Evolutionary conservation across 2,329 filamentous ascomycete species (phyloP).

Genomic region (Fusarium sp.): DNA sequence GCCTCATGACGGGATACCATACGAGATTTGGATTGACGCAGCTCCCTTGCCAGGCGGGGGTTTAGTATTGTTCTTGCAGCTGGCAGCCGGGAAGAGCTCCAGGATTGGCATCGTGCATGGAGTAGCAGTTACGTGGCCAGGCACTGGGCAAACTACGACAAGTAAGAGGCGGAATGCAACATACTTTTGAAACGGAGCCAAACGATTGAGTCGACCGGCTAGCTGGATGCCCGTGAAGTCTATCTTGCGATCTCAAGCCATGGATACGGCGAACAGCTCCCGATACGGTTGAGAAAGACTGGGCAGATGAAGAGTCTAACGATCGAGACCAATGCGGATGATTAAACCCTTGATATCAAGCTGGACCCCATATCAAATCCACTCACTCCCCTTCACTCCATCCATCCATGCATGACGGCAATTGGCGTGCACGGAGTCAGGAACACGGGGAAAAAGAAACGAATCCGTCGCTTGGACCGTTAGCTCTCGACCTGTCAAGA

Average conservation of each 20-base stretch:
- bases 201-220: constrained; percentile 4
- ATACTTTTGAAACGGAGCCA: constrained; percentile 13
- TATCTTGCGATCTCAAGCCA: constrained; percentile 7
- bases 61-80: constrained; percentile 31
- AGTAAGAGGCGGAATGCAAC: constrained; percentile 5
- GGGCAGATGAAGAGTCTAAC: background rate
- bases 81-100: constrained; percentile 11
- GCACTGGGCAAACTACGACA: constrained; percentile 5
- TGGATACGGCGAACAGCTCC: background rate
- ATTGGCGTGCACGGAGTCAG: constrained; percentile 24
- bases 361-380: background rate
- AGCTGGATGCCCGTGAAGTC: constrained; percentile 13
- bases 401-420: background rate
- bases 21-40: background rate
- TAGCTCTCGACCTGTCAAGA: constrained; percentile 31
- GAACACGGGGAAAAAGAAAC: constrained; percentile 23
- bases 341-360: background rate
- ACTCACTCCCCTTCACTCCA: background rate
- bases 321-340: constrained; percentile 17
- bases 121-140: background rate
- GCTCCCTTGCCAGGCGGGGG: constrained; percentile 4
- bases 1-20: constrained; percentile 37
- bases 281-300: background rate
- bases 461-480: constrained; percentile 8
- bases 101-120: background rate